phyloP scores from a whole-genome alignment of 257 asterid genomes.

The Rubia yunnanensis region DNA sequence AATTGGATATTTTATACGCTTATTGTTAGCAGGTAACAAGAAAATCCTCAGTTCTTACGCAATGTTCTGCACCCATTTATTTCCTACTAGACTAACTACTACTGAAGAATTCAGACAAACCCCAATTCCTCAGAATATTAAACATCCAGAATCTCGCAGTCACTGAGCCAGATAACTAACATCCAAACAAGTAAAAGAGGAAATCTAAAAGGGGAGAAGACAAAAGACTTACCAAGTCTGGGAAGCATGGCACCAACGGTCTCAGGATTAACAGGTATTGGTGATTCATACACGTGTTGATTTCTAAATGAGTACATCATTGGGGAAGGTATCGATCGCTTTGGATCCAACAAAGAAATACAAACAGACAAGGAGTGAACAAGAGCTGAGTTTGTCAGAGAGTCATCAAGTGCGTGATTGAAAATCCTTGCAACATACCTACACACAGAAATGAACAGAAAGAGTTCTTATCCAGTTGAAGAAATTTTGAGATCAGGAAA shows the following conservation, averaged over 20 bases:
- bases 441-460: conserved; percentile 22
- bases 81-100: not conserved
- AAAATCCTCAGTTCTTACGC: not conserved
- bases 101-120: not conserved
- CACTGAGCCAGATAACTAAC: not conserved
- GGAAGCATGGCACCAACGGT: conserved; percentile 97
- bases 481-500: conserved; percentile 4
- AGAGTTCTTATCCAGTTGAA: conserved; percentile 8
- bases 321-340: conserved; percentile 67
- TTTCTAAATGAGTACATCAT: conserved; percentile 67
- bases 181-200: not conserved
- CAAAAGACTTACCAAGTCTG: conserved; percentile 52
- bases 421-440: conserved; percentile 88
- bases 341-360: conserved; percentile 87
- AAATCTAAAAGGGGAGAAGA: not conserved
- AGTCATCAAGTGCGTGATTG: conserved; percentile 79
- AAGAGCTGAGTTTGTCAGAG: conserved; percentile 77
- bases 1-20: not conserved
- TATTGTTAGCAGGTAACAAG: not conserved
- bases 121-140: not conserved
- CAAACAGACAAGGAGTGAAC: conserved; percentile 82
- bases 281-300: conserved; percentile 70
- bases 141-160: too few species aligned
- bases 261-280: conserved; percentile 63
- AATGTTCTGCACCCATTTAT: too few species aligned